Base-by-base conservation (phyloP, 495 filamentous ascomycete genomes). In the Aspergillus taichungensis region DNA sequence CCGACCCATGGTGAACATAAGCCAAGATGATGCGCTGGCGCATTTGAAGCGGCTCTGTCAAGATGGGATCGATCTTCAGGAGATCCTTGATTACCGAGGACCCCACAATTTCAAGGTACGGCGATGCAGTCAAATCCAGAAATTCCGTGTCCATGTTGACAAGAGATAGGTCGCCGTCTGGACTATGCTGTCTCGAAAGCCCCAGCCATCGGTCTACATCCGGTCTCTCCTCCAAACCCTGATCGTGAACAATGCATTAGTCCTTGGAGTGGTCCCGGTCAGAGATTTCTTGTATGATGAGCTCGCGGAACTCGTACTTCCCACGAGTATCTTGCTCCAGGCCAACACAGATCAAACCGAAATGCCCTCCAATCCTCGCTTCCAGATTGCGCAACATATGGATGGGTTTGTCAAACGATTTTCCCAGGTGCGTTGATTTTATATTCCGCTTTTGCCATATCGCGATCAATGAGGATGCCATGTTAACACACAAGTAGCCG, bases 171-270 rank as follows among this genome's bases (percentile, higher is more conserved):
- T 64, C 34, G 55, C 63, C 46, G 72, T 94, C 14, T 77, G 79
- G 60, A 71, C 77, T 24, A 85, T 92, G 46, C 77, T 87, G 45
- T 79, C 84, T 11, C 80, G 87, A 37, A 87, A 84, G 42, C 88
- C 88, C 1, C 79, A 89, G 53, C 88, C 91, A 1, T 75, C 84
- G 0, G 78, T 91, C 14, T 96, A 91, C 60, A 82, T 91, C 40
- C 82, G 91, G 44, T 82, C 85, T 10, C 71, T 92, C 6, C 69
- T 95, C 8, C 87, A 94, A 54, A 77, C 76, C 37, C 70, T 89
- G 37, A 69, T 96, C 7, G 85, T 89, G 53, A 77, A 77, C 50
- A 77, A 84, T 45, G 78, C 76, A 72, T 75, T 74, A 10, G 75
- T 84, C 18, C 67, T 84, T 3, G 84, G 82, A 6, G 66, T 71